phyloP scores from a whole-genome alignment of 78 protist genomes.

The Tieghemostelium lacteum region DNA sequence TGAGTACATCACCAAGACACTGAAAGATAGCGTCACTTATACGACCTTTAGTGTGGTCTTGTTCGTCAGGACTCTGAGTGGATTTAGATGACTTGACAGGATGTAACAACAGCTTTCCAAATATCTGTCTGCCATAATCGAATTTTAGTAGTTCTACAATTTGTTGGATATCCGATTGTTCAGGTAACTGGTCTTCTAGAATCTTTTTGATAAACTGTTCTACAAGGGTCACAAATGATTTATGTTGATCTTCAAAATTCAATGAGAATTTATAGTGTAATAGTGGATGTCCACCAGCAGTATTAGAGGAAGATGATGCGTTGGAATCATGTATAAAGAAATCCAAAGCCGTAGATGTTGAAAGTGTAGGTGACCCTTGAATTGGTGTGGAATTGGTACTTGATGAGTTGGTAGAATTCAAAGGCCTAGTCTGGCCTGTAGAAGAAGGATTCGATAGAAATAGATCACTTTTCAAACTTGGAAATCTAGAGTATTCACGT shows the following conservation, averaged over 20 bases:
- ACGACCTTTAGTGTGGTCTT: not conserved
- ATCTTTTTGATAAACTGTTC: constrained; percentile 28
- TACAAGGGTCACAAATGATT: constrained; percentile 43
- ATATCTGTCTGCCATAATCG: constrained; percentile 42
- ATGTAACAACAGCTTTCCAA: constrained; percentile 45
- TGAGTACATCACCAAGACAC: constrained; percentile 45
- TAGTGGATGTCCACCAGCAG: not conserved
- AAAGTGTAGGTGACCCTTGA: not conserved
- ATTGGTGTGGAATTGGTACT: not conserved
- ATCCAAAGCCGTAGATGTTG: not conserved
- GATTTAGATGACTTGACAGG: not conserved
- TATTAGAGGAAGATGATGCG: not conserved
- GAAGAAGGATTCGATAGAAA: not conserved
- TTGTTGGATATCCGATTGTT: constrained; percentile 50
- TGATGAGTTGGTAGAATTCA: not conserved
- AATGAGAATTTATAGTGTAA: too few relatives aligned
- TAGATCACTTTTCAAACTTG: constrained; percentile 27
- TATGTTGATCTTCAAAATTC: constrained; percentile 61
- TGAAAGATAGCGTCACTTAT: constrained; percentile 23
- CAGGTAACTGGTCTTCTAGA: constrained; percentile 29
- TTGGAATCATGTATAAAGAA: not conserved
- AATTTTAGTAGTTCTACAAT: constrained; percentile 45
- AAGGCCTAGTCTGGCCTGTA: not conserved
- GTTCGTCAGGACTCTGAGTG: not conserved
- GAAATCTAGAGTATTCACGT: constrained; percentile 45